A percentile compares a stretch with the other conserved stretches of the same genome.
Conservation (phyloP, 768 basidiomycete species). For the Naganishia friedmannii region DNA sequence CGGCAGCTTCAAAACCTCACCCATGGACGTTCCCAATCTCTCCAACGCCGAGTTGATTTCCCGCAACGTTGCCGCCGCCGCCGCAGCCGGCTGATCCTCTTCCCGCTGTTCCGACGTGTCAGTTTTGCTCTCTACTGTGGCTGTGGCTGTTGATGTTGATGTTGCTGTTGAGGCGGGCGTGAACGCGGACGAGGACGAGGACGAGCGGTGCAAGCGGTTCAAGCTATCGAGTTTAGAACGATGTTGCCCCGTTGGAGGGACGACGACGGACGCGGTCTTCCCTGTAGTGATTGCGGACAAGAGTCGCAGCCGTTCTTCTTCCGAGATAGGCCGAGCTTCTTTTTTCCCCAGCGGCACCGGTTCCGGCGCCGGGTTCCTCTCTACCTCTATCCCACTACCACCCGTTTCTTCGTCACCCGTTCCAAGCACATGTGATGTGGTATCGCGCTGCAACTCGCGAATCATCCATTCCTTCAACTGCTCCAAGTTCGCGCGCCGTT, state of each 20-base stretch:
- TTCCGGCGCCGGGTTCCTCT: neutral
- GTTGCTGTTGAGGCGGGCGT: no score
- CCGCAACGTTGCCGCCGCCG: neutral
- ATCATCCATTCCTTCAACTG: slow-evolving; percentile 22
- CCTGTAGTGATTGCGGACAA: no score
- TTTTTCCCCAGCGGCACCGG: neutral
- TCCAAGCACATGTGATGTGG: no score
- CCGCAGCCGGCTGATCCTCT: no score
- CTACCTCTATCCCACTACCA: no score
- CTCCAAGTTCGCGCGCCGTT: slow-evolving; percentile 9
- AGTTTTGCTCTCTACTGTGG: no score
- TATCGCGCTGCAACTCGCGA: slow-evolving; percentile 5
- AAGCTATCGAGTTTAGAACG: no score
- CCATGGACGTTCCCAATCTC: slow-evolving; percentile 3
- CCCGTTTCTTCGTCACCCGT: no score
- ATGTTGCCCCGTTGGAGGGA: no score
- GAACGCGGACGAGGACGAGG: no score
- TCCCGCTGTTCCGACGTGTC: neutral
- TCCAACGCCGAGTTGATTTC: slow-evolving; percentile 2
- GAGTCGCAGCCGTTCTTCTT: no score
- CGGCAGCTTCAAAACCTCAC: neutral
- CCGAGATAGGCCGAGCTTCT: neutral
- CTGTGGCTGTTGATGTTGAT: neutral
- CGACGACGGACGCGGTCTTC: neutral
- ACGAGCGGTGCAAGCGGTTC: no score